A percentile compares a stretch with the other conserved stretches of the same genome.
Conservation (phyloP, 2,329 filamentous ascomycete species). For the Zalaria sp. region DNA sequence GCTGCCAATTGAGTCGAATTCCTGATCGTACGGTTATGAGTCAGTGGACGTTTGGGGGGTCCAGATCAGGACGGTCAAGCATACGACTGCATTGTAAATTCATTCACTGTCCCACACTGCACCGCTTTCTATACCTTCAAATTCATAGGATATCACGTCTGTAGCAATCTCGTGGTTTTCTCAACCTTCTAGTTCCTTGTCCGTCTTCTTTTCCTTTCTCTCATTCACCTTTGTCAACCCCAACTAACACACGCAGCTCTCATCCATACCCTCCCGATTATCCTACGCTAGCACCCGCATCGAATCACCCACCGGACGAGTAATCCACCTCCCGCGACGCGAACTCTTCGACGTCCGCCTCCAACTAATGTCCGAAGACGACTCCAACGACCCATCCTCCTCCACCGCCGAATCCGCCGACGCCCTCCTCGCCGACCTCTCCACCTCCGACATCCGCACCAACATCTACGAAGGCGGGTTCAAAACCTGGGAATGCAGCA, state of each 20-base stretch:
- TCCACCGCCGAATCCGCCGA: conserved; percentile 24
- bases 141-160: too few relatives aligned
- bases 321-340: conserved; percentile 49
- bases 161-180: too few relatives aligned
- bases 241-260: conserved; percentile 25
- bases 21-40: too few relatives aligned
- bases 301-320: conserved; percentile 41
- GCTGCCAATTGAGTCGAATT: too few relatives aligned
- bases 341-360: conserved; percentile 72
- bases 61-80: too few relatives aligned
- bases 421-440: conserved; percentile 46
- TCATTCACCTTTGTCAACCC: neutral
- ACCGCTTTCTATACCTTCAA: too few relatives aligned
- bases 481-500: conserved; percentile 80
- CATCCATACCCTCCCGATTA: conserved; percentile 56
- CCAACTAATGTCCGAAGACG: conserved; percentile 61
- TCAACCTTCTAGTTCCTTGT: neutral
- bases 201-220: neutral
- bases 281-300: conserved; percentile 52
- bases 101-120: too few relatives aligned
- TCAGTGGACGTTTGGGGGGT: too few relatives aligned
- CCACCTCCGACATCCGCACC: conserved; percentile 60
- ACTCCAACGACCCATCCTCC: conserved; percentile 8
- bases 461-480: conserved; percentile 79
- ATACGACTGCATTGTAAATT: too few relatives aligned